Conservation (phyloP, 345 rosid species). For the Combretum micranthum region DNA sequence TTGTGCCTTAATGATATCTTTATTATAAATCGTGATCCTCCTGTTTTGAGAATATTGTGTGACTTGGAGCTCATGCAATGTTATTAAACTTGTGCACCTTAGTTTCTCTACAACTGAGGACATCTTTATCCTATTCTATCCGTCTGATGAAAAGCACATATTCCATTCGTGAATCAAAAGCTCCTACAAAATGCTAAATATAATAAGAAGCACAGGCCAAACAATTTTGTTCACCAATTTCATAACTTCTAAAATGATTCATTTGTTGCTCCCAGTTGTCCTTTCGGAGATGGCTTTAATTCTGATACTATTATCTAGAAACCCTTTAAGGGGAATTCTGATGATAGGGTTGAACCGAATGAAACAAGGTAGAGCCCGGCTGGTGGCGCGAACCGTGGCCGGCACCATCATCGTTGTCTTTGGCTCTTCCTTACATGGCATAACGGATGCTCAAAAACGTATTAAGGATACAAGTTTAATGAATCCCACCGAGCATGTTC, state of each 20-base stretch:
- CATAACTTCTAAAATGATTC: conserved; percentile 22
- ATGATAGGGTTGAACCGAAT: conserved; percentile 23
- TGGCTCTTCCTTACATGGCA: conserved; percentile 12
- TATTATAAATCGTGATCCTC: too few species aligned
- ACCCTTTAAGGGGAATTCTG: conserved; percentile 34
- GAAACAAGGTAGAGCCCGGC: conserved; percentile 38
- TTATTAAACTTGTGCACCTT: too few species aligned
- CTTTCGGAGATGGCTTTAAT: conserved; percentile 32
- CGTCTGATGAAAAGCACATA: too few species aligned
- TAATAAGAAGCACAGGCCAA: too few species aligned
- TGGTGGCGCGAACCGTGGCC: conserved; percentile 34
- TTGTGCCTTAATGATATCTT: too few species aligned
- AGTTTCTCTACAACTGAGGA: too few species aligned
- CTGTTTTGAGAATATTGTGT: too few species aligned
- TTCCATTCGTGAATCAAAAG: too few species aligned
- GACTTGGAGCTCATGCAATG: too few species aligned
- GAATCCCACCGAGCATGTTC: conserved; percentile 42
- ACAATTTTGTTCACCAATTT: too few species aligned
- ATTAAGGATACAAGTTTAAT: conserved; percentile 19
- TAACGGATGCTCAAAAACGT: conserved; percentile 19
- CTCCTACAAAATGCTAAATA: too few species aligned
- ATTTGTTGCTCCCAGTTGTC: conserved; percentile 26
- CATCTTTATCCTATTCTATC: too few species aligned
- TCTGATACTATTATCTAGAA: conserved; percentile 22
- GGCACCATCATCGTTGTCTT: conserved; percentile 37